Conservation (phyloP, 192 early-diverging fungal species). For the Neocallimastix lanati region DNA sequence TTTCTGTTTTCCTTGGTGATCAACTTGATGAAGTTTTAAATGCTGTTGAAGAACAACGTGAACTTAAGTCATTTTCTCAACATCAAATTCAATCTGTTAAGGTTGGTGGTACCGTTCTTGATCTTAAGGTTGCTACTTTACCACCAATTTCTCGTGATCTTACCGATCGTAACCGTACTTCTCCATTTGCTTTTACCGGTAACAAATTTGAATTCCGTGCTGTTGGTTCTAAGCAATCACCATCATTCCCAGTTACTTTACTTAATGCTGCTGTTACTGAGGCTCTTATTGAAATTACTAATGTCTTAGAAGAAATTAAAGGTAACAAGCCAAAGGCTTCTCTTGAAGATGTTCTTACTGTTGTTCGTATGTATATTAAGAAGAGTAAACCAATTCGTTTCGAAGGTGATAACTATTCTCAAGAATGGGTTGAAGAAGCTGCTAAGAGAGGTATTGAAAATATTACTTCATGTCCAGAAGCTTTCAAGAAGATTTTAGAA, state of each 20-base stretch:
- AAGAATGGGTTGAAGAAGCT: conserved; percentile 83
- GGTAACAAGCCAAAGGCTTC: conserved; percentile 47
- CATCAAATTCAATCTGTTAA: conserved; percentile 81
- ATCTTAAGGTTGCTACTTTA: conserved; percentile 83
- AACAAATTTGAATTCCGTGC: conserved; percentile 99
- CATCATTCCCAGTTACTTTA: conserved; percentile 86
- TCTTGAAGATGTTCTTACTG: conserved; percentile 70
- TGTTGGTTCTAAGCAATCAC: conserved; percentile 93
- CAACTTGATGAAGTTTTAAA: conserved; percentile 91
- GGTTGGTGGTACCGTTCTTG: conserved; percentile 85
- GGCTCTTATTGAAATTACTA: conserved; percentile 56
- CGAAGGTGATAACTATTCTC: conserved; percentile 95
- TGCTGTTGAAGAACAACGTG: conserved; percentile 73
- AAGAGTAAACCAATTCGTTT: conserved; percentile 74
- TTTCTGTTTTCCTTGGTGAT: conserved; percentile 90
- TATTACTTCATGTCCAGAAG: conserved; percentile 77
- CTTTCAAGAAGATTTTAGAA: conserved; percentile 64
- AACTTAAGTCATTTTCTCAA: conserved; percentile 67
- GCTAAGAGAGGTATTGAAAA: conserved; percentile 88
- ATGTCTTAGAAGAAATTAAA: conserved; percentile 57
- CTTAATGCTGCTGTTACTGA: conserved; percentile 83
- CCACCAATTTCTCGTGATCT: conserved; percentile 86
- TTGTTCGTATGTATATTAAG: conserved; percentile 71
- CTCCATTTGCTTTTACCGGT: conserved; percentile 97
- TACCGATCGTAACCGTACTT: conserved; percentile 98